These are phyloP conservation scores for Aspergillus sclerotiicarbonarius DNA, from an alignment of 495 filamentous ascomycete genomes.

Conservation along the genomic window DNA sequence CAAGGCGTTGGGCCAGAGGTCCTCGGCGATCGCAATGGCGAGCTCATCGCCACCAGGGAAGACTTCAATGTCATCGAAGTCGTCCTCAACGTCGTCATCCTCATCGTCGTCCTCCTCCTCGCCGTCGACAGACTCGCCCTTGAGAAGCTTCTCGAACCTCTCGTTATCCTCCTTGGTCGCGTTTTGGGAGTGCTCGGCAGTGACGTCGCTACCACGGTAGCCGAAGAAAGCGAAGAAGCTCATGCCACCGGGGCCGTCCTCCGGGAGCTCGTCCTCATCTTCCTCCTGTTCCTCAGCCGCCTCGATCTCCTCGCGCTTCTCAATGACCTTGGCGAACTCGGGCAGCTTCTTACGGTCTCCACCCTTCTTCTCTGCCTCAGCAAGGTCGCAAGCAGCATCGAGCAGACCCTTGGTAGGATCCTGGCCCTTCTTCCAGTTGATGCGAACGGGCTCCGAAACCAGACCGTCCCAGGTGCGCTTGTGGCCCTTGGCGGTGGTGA, in stretches of 20 bases:
- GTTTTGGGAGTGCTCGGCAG: conserved; percentile 64
- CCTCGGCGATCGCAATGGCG: conserved; percentile 75
- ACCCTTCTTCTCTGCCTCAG: conserved; percentile 60
- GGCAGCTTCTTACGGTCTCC: conserved; percentile 39
- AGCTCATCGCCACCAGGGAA: conserved; percentile 79
- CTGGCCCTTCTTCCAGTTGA: conserved; percentile 82
- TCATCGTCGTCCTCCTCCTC: conserved; percentile 44
- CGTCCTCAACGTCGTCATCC: conserved; percentile 52
- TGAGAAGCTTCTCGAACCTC: conserved; percentile 52
- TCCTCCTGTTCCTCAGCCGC: conserved; percentile 38
- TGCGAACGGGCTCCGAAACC: conserved; percentile 79
- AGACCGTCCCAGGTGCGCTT: conserved; percentile 65
- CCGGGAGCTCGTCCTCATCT: conserved; percentile 48
- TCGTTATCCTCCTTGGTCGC: conserved; percentile 59
- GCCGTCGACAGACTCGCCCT: conserved; percentile 49
- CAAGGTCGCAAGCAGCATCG: conserved; percentile 64
- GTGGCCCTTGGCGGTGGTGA: conserved; percentile 37
- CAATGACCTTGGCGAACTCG: conserved; percentile 50
- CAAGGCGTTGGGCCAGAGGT: conserved; percentile 81
- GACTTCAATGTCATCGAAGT: conserved; percentile 63
- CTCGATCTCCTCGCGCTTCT: conserved; percentile 42
- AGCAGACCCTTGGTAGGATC: conserved; percentile 82
- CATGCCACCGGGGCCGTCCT: conserved; percentile 51
- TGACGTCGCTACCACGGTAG: conserved; percentile 63
- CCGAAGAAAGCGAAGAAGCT: conserved; percentile 91